These are phyloP conservation scores for Moricandia moricandioides DNA, from an alignment of 345 rosid genomes.

Conservation along the genomic window DNA sequence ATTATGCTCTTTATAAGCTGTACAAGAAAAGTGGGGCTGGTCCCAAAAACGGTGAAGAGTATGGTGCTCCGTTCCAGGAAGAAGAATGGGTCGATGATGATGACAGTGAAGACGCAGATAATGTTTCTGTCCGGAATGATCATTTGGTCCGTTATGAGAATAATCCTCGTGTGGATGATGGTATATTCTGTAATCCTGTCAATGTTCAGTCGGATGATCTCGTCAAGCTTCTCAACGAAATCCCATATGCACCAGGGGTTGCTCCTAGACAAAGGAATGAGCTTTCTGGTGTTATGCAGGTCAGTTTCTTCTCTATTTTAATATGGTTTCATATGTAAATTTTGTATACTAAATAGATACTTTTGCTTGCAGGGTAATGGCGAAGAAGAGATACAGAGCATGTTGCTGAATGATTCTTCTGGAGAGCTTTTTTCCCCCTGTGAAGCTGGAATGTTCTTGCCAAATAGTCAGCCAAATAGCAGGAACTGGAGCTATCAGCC, in stretches of 20 bases:
- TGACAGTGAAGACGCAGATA: constrained; percentile 5
- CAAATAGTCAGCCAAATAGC: not conserved
- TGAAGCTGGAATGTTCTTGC: not conserved
- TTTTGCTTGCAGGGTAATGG: constrained; percentile 22
- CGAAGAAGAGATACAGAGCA: constrained; percentile 8
- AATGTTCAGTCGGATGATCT: constrained; percentile 18
- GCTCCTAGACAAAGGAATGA: not conserved
- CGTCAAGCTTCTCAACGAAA: constrained; percentile 1
- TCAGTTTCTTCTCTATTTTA: constrained; percentile 2
- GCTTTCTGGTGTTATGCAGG: constrained; percentile 4
- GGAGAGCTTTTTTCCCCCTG: not conserved
- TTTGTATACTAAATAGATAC: not conserved
- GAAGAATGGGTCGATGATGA: constrained; percentile 83
- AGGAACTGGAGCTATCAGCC: not conserved
- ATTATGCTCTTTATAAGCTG: constrained; percentile 85
- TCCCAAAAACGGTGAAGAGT: constrained; percentile 94
- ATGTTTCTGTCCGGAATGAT: not conserved
- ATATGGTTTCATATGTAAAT: not conserved
- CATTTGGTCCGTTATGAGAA: constrained; percentile 3
- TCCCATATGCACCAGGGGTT: constrained; percentile 21
- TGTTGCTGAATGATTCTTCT: constrained; percentile 3
- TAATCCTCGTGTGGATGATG: not conserved
- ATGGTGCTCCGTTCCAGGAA: constrained; percentile 93
- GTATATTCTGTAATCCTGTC: not conserved
- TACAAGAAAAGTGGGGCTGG: constrained; percentile 95